Evolutionary conservation across 768 basidiomycete species (phyloP), one percentile per base, ranked within the genome.

Genomic region (Pholiota conissans): DNA sequence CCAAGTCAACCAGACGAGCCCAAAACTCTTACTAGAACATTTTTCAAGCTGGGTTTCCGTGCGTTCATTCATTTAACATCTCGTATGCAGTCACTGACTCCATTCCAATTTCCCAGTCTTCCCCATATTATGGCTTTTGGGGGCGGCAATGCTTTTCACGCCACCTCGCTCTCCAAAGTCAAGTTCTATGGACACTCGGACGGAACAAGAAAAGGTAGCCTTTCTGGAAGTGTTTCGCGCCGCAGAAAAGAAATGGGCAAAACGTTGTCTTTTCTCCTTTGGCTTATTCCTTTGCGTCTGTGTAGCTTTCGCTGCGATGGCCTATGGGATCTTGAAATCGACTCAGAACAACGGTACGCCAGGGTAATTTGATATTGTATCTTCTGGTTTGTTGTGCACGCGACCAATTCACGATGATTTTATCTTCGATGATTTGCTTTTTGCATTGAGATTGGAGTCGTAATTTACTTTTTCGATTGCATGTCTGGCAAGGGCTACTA

Each of bases 41-140:
- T 63, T n/a, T 63, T 65, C 47, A 63, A 58, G 39, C 58, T 48
- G 8, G 64, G 62, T 7, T 65, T 65, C 50, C 51, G 64, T 65
- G 22, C 37, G 64, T 63, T 8, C 3, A 8, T 29, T 22, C 16
- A 2, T 14, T 11, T 4, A 1, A n/a, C 10, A 27, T 57, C 6
- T 34, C 28, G 27, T 18, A 1, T 39, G 13, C 18, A 26, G 40
- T 20, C 16, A 24, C 27, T 29, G 32, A 37, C 45, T 51, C 14
- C 27, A 20, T 45, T 30, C 3, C 10, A 14, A 29, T 28, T 3
- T 14, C 8, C 6, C 11, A 65, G 64, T 65, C 34, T 65, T 63
- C 37, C 64, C 62, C 16, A 42, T 54, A 3, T 61, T 65, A 16
- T 65, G 64, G 62, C 42, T 63, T 1, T 60, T 61, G n/a, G 64